Evolutionary conservation across 768 basidiomycete species (phyloP), one percentile per base, ranked within the genome.

Genomic region (Suillus cothurnatus): DNA sequence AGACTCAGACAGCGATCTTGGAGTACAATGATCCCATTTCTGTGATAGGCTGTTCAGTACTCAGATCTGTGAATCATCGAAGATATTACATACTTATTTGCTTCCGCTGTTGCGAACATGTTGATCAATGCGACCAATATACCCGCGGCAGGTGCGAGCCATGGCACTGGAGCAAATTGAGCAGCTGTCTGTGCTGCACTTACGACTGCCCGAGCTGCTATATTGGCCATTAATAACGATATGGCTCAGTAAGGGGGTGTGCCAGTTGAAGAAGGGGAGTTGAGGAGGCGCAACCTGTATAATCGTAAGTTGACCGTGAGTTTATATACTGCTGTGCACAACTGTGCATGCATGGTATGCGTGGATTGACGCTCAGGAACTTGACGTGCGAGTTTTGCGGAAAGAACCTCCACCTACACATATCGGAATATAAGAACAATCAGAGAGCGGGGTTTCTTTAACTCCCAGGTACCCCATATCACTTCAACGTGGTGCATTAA

Each of bases 151-250:
- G 81, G 78, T 9, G 72, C 75, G 17, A 86, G 74, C 58, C 79
- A 84, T 36, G 86, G 86, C 8, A 86, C 73, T 12, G 84, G 82
- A 28, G 79, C 72, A 59, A 85, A 80, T 61, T 82, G 73, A 26
- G 85, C 83, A 21, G 83, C 75, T 2, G 82, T 74, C 69, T 85
- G 82, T 8, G 82, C 81, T 6, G 71, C 67, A 4, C 67, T 52
- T 38, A 77, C 55, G 39, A 70, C 15, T 47, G 71, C 15, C 4
- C 63, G 36, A 14, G 68, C 45, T 1, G 66, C 69, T 52, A 66
- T 61, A 2, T 68, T 64, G 41, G 69, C 21, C 9, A 69, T 38
- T 52, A 69, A 62, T 14, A 68, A 60, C 34, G 23, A 21, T 5
- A 72, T 67, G 67, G 32, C 26, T 39, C 19, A n/a, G 6, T 21